Evolutionary conservation across 768 basidiomycete species (phyloP).

Genomic region (Amanita subjunquillea): DNA sequence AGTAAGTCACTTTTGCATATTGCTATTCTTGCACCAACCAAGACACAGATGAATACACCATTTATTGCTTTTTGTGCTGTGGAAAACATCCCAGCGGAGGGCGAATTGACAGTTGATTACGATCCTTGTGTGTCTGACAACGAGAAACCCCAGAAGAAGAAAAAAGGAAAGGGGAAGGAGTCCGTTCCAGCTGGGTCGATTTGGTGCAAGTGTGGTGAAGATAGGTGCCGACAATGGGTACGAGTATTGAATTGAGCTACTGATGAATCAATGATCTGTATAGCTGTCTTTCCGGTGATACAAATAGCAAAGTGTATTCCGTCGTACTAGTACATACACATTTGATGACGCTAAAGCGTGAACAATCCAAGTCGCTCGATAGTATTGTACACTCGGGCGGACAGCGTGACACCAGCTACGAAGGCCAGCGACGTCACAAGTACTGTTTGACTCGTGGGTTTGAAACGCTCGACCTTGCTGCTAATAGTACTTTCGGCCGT

Average conservation of each 20-base stretch:
- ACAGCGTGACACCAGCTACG: neutral
- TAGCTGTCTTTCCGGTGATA: too few species aligned
- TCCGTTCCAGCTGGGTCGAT: constrained; percentile 21
- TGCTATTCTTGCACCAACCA: neutral
- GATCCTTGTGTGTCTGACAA: constrained; percentile 24
- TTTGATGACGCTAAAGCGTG: neutral
- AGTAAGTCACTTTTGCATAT: constrained; percentile 20
- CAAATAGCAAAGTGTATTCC: too few species aligned
- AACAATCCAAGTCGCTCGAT: neutral
- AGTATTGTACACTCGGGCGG: neutral
- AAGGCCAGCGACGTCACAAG: neutral
- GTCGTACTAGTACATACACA: too few species aligned
- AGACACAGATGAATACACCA: constrained; percentile 44
- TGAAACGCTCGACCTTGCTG: neutral
- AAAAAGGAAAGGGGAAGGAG: constrained; percentile 9
- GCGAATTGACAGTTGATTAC: constrained; percentile 60
- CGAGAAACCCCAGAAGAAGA: neutral
- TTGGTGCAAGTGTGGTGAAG: constrained; percentile 25
- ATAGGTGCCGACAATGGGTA: constrained; percentile 30
- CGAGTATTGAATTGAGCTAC: neutral
- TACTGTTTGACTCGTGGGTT: neutral
- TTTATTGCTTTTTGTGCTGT: constrained; percentile 52
- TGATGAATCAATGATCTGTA: too few species aligned
- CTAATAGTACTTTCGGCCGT: too few species aligned
- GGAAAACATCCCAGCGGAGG: constrained; percentile 33